phyloP scores from a whole-genome alignment of 148 eudicot genomes.

The Camellia granthamiana region DNA sequence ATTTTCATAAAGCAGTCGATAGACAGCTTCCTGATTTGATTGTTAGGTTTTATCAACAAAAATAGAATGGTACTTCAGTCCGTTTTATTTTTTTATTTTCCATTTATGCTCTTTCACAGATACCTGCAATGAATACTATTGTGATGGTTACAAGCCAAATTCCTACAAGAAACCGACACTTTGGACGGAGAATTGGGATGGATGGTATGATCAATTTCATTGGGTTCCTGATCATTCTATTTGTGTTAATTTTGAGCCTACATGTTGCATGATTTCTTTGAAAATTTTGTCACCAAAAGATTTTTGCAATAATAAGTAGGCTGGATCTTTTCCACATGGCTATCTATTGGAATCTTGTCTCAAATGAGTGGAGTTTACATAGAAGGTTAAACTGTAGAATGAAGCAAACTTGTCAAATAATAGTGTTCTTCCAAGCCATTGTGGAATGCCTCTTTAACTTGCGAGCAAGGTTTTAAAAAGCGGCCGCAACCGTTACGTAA shows the following conservation, averaged over 20 bases:
- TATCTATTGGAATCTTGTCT: background rate
- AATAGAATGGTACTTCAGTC: too few species aligned
- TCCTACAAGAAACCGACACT: slow-evolving; percentile 73
- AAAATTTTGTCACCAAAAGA: background rate
- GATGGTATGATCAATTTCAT: slow-evolving; percentile 58
- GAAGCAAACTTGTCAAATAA: background rate
- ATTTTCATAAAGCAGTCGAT: background rate
- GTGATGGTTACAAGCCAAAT: slow-evolving; percentile 88
- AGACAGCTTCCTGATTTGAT: too few species aligned
- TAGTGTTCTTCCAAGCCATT: background rate
- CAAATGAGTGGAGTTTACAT: background rate
- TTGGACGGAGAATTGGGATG: slow-evolving; percentile 99
- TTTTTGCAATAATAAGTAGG: background rate
- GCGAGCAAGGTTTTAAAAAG: too few species aligned
- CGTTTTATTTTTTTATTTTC: background rate
- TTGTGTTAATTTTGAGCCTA: background rate
- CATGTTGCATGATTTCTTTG: background rate
- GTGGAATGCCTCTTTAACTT: background rate
- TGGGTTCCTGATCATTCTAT: background rate
- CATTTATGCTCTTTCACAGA: slow-evolving; percentile 29
- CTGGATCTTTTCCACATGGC: background rate
- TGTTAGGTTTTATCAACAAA: too few species aligned
- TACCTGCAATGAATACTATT: slow-evolving; percentile 94
- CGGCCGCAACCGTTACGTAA: too few species aligned
- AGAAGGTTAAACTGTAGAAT: background rate